Base-by-base conservation (phyloP, 2,329 filamentous ascomycete species). In the Amesomyces nigricolor region DNA sequence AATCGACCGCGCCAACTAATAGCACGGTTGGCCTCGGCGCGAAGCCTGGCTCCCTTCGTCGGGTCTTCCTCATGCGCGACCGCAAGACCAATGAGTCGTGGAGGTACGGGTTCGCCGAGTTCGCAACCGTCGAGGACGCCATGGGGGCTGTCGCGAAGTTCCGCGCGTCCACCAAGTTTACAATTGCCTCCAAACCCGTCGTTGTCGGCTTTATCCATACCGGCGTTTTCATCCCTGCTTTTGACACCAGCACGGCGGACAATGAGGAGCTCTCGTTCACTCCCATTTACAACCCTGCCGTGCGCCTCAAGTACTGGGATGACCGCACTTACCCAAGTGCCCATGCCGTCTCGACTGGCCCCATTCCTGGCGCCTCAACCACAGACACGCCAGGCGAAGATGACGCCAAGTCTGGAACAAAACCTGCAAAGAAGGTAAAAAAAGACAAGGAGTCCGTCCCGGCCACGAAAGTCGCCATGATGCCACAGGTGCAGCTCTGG, bases 91-190 rank as follows among this genome's bases (percentile, higher is more conserved):
- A 89, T 53, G 85, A 88, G 58, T 89, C 86, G 50, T 88, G 88
- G 78, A 82, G 85, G 62, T 95, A 89, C 64, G 89, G 89, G 0
- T 95, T 95, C 70, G 89, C 85, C 1, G 89, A 95, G 68, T 95
- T 91, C 67, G 85, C 82, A 63, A 87, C 82, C 0, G 75, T 89
- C 16, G 83, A 87, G 67, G 88, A 94, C 68, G 88, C 89, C 2
- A 79, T 85, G 67, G 86, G 84, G 19, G 89, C 89, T 4, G 73
- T 91, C 65, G 77, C 79, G 19, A 89, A 89, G 62, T 86, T 87
- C 63, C 82, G 82, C 39, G 85, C 84, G 35, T 82, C 85, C 29
- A 82, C 88, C 10, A 86, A 84, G 48, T 92, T 92, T 64, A 90
- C 86, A 2, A 89, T 94, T 58, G 85, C 85, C 0, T 89, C 86